Evolutionary conservation across 108 stramenopile species (phyloP).

Genomic region (Skeletonema marinoi): DNA sequence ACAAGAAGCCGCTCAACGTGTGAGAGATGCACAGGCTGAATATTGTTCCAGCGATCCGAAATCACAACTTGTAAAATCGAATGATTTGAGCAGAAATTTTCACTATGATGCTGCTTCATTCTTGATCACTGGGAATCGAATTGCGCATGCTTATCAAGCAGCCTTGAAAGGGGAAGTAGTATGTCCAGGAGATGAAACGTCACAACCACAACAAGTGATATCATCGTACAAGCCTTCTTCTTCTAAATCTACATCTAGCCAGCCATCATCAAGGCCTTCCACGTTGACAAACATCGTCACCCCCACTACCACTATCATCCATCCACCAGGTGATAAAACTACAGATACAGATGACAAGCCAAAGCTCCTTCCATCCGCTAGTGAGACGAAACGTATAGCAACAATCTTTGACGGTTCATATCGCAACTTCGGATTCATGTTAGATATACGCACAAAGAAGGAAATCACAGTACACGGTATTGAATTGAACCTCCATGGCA

Average conservation of each 20-base stretch:
- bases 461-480: too few species aligned
- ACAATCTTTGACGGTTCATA: too few species aligned
- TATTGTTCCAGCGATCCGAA: slow-evolving; percentile 7
- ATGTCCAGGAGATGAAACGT: neutral
- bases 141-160: slow-evolving; percentile 12
- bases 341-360: neutral
- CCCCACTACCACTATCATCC: too few species aligned
- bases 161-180: neutral
- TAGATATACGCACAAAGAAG: too few species aligned
- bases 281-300: neutral
- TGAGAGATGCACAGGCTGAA: slow-evolving; percentile 12
- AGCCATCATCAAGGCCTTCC: neutral
- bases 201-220: neutral
- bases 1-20: neutral
- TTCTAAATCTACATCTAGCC: neutral
- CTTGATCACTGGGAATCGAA: slow-evolving; percentile 12
- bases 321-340: too few species aligned
- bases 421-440: too few species aligned
- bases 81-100: slow-evolving; percentile 7
- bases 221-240: neutral
- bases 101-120: slow-evolving; percentile 11
- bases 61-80: neutral
- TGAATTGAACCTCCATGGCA: too few species aligned
- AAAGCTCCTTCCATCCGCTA: neutral
- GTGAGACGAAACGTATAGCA: too few species aligned